Percentiles rank a stretch among this genome's conserved stretches.
phyloP scores from a whole-genome alignment of 2,329 filamentous ascomycete species.

The Esteya vermicola region DNA sequence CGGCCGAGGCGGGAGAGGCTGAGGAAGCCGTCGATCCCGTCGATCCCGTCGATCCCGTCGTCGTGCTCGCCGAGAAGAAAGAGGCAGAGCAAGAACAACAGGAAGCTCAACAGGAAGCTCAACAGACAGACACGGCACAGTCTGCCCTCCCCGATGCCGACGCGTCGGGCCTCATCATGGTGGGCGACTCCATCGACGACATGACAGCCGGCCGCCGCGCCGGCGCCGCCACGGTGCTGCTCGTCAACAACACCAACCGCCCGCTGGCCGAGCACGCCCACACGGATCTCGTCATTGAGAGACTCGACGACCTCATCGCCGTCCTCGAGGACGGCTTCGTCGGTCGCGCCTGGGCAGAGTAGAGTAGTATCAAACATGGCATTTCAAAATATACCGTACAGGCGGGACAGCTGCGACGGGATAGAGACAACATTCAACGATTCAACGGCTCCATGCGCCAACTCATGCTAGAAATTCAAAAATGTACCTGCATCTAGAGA shows the following conservation, averaged over 20 bases:
- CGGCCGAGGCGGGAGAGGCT: constrained; percentile 5
- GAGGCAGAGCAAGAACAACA: constrained; percentile 11
- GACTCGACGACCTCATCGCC: constrained; percentile 61
- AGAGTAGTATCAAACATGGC: too few relatives aligned
- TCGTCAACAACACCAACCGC: constrained; percentile 70
- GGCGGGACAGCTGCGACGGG: too few relatives aligned
- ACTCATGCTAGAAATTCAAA: constrained; percentile 1
- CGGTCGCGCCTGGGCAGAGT: too few relatives aligned
- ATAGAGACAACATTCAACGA: too few relatives aligned
- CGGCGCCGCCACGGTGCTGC: constrained; percentile 77
- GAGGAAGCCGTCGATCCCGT: not conserved
- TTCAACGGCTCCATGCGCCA: too few relatives aligned
- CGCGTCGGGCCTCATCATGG: constrained; percentile 43
- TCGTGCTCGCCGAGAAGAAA: constrained; percentile 6
- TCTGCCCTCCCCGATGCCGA: constrained; percentile 17
- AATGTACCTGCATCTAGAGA: not conserved
- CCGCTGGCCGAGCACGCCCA: constrained; percentile 56
- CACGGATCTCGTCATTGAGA: constrained; percentile 59
- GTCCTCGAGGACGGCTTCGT: constrained; percentile 63
- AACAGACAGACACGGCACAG: constrained; percentile 4
- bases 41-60: constrained; percentile 5
- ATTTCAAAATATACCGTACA: too few relatives aligned
- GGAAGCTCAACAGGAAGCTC: constrained; percentile 10
- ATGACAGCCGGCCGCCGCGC: constrained; percentile 76
- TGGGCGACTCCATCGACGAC: constrained; percentile 78